These are phyloP conservation scores for Blastomyces emzantsi DNA, from an alignment of 2,329 filamentous ascomycete species.

Conservation along the genomic window DNA sequence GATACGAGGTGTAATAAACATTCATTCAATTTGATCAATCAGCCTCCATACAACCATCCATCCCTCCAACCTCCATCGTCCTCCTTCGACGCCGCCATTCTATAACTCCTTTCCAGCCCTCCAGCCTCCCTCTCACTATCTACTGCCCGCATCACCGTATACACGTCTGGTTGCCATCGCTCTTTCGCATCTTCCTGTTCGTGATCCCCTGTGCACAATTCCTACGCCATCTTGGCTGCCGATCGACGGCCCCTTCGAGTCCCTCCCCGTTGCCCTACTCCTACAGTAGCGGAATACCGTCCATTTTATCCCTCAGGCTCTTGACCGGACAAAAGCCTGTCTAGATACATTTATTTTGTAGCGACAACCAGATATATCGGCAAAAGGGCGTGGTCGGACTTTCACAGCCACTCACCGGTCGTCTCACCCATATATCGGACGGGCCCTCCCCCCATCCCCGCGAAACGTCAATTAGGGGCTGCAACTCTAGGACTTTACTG, in stretches of 20 bases:
- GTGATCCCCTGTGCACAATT: neutral
- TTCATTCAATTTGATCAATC: conserved; percentile 3
- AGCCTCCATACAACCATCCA: conserved; percentile 1
- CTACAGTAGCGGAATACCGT: neutral
- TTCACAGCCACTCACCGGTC: neutral
- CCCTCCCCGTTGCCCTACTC: neutral
- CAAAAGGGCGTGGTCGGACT: neutral
- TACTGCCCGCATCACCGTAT: neutral
- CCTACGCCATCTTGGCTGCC: neutral
- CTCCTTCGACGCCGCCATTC: neutral
- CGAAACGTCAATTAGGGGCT: conserved; percentile 1
- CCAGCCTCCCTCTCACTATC: neutral
- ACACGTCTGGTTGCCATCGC: neutral
- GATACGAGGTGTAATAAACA: conserved; percentile 1
- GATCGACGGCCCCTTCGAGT: neutral
- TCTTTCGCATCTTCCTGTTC: conserved; percentile 2
- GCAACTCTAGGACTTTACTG: neutral
- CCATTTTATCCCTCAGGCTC: neutral
- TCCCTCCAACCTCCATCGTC: conserved; percentile 6
- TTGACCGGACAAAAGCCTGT: neutral
- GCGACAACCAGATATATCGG: neutral
- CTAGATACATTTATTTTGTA: neutral
- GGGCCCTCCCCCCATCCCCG: neutral
- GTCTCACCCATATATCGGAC: neutral
- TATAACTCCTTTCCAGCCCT: neutral